phyloP scores from a whole-genome alignment of 305 asterid genomes.

The Rubia occidens region DNA sequence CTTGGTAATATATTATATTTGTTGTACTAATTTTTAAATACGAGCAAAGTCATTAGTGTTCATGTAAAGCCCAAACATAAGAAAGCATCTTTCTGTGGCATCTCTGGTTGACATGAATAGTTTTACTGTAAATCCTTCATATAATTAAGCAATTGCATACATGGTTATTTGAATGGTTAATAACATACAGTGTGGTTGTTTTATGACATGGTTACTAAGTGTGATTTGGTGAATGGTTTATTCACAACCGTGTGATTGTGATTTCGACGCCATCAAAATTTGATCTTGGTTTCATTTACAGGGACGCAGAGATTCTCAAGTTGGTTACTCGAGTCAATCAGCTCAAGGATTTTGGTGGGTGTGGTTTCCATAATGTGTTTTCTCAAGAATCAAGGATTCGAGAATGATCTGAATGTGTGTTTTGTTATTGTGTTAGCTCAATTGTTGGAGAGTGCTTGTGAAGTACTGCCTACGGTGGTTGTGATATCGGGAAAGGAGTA shows the following conservation, averaged over 20 bases:
- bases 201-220: no score
- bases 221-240: no score
- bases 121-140: no score
- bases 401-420: not conserved
- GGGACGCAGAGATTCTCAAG: conserved; percentile 81
- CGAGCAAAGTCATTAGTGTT: not conserved
- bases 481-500: conserved; percentile 53
- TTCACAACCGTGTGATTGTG: not conserved
- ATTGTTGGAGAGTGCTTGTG: conserved; percentile 75
- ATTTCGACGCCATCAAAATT: not conserved
- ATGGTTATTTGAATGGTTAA: no score
- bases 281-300: conserved; percentile 16
- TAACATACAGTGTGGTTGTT: no score
- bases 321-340: conserved; percentile 86
- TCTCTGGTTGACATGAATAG: not conserved
- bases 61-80: not conserved
- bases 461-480: conserved; percentile 82
- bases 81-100: not conserved
- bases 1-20: conserved; percentile 39
- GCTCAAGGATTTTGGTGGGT: conserved; percentile 83
- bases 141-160: no score
- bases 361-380: not conserved
- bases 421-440: conserved; percentile 43
- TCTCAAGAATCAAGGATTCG: not conserved
- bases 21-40: not conserved